These are phyloP conservation scores for Salicornia ramosissima DNA, from an alignment of 148 eudicot species.

Conservation along the genomic window DNA sequence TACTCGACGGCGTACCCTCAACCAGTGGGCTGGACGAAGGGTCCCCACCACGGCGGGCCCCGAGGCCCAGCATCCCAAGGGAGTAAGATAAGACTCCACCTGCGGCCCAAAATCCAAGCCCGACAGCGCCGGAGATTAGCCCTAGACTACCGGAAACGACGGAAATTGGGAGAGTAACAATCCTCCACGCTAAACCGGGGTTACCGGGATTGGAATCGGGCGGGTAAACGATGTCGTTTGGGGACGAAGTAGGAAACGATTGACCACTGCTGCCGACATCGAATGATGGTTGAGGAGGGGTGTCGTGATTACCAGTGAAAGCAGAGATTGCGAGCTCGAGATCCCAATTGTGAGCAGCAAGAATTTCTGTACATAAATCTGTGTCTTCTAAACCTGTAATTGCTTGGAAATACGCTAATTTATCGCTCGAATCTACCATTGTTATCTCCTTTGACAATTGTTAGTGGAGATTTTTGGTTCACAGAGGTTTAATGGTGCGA, in stretches of 20 bases:
- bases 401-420: constrained; percentile 80
- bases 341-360: constrained; percentile 89
- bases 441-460: background rate
- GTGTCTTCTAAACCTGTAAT: constrained; percentile 76
- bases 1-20: constrained; percentile 38
- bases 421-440: constrained; percentile 69
- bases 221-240: constrained; percentile 13
- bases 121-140: constrained; percentile 68
- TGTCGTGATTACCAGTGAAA: constrained; percentile 41
- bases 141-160: constrained; percentile 73
- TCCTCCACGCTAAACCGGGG: constrained; percentile 65
- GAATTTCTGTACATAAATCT: constrained; percentile 87
- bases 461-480: background rate
- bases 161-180: constrained; percentile 70
- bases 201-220: constrained; percentile 33
- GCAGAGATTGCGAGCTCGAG: constrained; percentile 77
- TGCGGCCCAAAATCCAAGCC: constrained; percentile 82
- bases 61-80: constrained; percentile 46
- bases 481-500: background rate
- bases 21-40: constrained; percentile 33
- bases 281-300: constrained; percentile 6
- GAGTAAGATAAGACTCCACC: constrained; percentile 77
- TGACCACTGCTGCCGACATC: constrained; percentile 21
- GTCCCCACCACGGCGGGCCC: constrained; percentile 29
- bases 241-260: constrained; percentile 2